Conservation (phyloP, 2,329 filamentous ascomycete genomes). For the Ceratocystis harringtonii region DNA sequence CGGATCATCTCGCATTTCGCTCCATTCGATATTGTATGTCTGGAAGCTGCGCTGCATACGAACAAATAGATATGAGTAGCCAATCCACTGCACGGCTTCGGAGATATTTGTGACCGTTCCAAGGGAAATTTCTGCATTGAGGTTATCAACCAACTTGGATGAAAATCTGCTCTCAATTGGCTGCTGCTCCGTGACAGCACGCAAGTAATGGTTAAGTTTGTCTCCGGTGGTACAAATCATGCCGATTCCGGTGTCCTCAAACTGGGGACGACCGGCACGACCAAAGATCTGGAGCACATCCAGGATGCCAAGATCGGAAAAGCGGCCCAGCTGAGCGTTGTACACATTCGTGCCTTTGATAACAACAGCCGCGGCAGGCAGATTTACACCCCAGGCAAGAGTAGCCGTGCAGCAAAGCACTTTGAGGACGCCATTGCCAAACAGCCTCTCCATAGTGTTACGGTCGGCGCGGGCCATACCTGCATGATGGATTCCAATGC, state of each 20-base stretch:
- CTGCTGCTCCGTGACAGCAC: slow-evolving; percentile 85
- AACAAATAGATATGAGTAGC: slow-evolving; percentile 94
- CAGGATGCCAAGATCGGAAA: slow-evolving; percentile 87
- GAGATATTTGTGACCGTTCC: slow-evolving; percentile 89
- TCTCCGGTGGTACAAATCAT: slow-evolving; percentile 98
- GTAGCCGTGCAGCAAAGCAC: slow-evolving; percentile 97
- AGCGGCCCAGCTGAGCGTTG: slow-evolving; percentile 90
- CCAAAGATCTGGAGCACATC: slow-evolving; percentile 97
- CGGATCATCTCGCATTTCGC: slow-evolving; percentile 77
- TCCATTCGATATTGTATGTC: slow-evolving; percentile 89
- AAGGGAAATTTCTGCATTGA: slow-evolving; percentile 87
- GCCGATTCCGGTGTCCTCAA: slow-evolving; percentile 92
- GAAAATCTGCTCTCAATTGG: slow-evolving; percentile 97
- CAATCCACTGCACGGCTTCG: slow-evolving; percentile 92
- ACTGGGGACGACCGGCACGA: slow-evolving; percentile 92
- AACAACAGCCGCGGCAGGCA: slow-evolving; percentile 88
- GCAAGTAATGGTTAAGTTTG: slow-evolving; percentile 78
- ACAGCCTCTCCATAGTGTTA: slow-evolving; percentile 89
- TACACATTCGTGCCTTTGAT: slow-evolving; percentile 98
- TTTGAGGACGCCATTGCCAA: slow-evolving; percentile 81
- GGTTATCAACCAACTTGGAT: slow-evolving; percentile 81
- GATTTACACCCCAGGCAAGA: slow-evolving; percentile 94
- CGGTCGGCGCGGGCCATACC: slow-evolving; percentile 90
- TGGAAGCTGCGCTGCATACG: slow-evolving; percentile 87
- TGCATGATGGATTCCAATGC: slow-evolving; percentile 88